These are phyloP conservation scores for Penicillium odoratum DNA, from an alignment of 495 filamentous ascomycete genomes.

Conservation along the genomic window DNA sequence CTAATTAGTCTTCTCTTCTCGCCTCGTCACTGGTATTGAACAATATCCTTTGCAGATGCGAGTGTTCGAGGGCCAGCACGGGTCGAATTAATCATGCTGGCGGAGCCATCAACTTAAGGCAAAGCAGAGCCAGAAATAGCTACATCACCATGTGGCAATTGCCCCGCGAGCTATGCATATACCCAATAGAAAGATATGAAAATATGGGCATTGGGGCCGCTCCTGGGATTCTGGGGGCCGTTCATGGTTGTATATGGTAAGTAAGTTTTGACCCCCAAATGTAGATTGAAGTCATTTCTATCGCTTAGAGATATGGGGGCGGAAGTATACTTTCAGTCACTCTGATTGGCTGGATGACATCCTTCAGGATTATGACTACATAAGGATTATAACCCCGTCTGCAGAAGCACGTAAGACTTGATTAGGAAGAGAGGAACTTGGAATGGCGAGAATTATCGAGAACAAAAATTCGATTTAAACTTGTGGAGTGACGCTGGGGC, in stretches of 20 bases:
- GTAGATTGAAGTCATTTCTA: neutral
- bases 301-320: neutral
- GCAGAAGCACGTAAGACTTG: no score
- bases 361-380: neutral
- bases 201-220: neutral
- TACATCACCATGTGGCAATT: neutral
- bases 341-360: neutral
- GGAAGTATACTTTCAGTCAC: neutral
- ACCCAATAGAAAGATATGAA: neutral
- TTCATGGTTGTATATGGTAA: neutral
- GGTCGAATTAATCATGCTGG: neutral
- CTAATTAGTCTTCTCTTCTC: neutral
- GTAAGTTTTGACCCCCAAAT: neutral
- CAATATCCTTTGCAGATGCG: neutral
- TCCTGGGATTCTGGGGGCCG: neutral
- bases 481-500: neutral
- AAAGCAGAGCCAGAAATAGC: neutral
- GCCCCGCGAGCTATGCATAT: neutral
- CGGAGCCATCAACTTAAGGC: neutral
- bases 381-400: neutral
- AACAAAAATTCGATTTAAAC: neutral
- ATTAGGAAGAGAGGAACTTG: no score
- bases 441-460: no score
- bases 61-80: neutral
- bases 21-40: neutral